Evolutionary conservation across 23 red algal genomes (phyloP), one percentile per base, ranked within the genome.

Genomic region (Porphyridium purpureum): DNA sequence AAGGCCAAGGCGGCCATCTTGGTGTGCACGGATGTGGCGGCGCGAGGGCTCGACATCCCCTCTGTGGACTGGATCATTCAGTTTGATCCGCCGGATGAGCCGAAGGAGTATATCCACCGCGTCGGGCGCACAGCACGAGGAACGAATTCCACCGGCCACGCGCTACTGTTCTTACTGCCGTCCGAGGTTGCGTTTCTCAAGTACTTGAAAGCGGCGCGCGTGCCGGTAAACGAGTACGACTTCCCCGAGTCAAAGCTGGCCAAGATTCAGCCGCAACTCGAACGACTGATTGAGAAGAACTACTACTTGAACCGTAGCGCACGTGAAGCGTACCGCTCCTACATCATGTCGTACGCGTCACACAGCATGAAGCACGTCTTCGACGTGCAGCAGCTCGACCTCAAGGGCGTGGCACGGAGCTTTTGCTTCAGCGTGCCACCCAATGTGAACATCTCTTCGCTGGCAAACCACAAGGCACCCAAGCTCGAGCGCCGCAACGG

Each of bases 31-130:
- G 90, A 98, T 62, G 88, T 95, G 7, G 90, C 90, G 21, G 90
- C 90, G 33, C 73, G 90, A 22, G 90, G 90, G 1, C 62, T 98
- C 27, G 90, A 98, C 59, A 98, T 98, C 58, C 90, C 90, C 4
- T 63, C 80, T 4, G 90, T 98, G 5, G 90, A 98, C 35, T 98
- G 90, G 90, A 98, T 98, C 34, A 73, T 98, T 24, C 90, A 98
- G 33, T 98, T 79, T 49, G 90, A 98, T 35, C 90, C 90, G 8
- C 90, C 90, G 0, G 90, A 98, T 26, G 90, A 98, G 31, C 90
- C 90, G 32, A 86, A 86, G 29, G 90, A 98, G 29, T 98, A 98
- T 53, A 98, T 98, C 69, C 90, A 98, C 60, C 73, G 90, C 17
- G 90, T 98, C 49, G 90, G 90, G 31, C 52, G 90, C 38, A 98